A percentile compares a stretch with the other conserved stretches of the same genome.
These are phyloP conservation scores for Taiwanofungus camphoratus DNA, from an alignment of 1,284 basidiomycete species.

Conservation along the genomic window DNA sequence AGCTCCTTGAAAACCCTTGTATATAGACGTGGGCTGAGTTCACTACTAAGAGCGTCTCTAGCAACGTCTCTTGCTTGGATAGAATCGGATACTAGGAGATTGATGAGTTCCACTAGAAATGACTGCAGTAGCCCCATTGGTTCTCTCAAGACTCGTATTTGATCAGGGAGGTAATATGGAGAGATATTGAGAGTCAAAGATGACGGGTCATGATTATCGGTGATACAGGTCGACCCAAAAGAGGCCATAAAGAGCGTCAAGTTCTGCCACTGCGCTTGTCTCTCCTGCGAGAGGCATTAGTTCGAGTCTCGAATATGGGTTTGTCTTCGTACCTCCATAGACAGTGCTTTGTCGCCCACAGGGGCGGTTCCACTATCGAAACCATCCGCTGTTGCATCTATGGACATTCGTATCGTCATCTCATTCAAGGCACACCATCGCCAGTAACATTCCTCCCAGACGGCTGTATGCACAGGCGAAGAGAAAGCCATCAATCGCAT, in stretches of 20 bases:
- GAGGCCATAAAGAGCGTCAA: constrained; percentile 77
- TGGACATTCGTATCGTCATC: constrained; percentile 24
- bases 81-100: constrained; percentile 57
- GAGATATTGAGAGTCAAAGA: constrained; percentile 55
- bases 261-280: constrained; percentile 84
- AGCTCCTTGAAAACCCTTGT: constrained; percentile 64
- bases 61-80: constrained; percentile 69
- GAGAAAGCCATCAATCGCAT: constrained; percentile 60
- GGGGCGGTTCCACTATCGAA: constrained; percentile 18
- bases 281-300: constrained; percentile 45
- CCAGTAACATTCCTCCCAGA: constrained; percentile 80
- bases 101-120: constrained; percentile 71
- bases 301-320: constrained; percentile 1
- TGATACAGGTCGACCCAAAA: constrained; percentile 63
- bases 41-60: constrained; percentile 74
- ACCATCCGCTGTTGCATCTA: constrained; percentile 22
- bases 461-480: constrained; percentile 61
- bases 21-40: constrained; percentile 69
- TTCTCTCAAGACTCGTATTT: constrained; percentile 57
- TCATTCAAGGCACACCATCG: constrained; percentile 32
- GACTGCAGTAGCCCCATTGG: constrained; percentile 50
- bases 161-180: constrained; percentile 59
- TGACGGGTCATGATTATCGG: constrained; percentile 42
- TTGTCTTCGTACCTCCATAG: constrained; percentile 33
- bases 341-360: constrained; percentile 28